These are phyloP conservation scores for Penicillium sp. DNA, from an alignment of 2,329 filamentous ascomycete species.

Conservation along the genomic window DNA sequence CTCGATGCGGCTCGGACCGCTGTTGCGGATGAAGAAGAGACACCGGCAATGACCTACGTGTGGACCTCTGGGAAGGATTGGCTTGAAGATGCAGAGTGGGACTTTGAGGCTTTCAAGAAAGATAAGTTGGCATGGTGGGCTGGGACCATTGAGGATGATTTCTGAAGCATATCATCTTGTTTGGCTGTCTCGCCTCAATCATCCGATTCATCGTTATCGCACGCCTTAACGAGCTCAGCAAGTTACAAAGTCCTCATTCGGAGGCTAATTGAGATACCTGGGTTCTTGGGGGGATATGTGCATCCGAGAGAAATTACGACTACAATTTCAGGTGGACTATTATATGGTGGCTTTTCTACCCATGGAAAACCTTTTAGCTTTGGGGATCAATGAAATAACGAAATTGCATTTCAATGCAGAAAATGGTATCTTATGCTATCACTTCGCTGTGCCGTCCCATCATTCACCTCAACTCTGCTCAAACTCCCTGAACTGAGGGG, in stretches of 20 bases:
- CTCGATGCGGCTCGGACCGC: conserved; percentile 55
- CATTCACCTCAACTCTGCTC: not conserved
- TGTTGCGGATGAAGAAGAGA: conserved; percentile 49
- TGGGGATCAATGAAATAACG: not conserved
- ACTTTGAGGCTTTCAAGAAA: conserved; percentile 77
- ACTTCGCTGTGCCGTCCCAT: not conserved
- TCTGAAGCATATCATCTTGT: conserved; percentile 19
- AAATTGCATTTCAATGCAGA: conserved; percentile 9
- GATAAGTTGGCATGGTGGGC: conserved; percentile 70
- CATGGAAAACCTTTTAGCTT: no score
- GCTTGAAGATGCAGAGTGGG: conserved; percentile 79
- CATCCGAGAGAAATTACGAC: no score
- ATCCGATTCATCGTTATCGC: no score
- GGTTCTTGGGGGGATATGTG: no score
- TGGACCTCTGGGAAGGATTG: conserved; percentile 50
- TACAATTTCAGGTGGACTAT: no score
- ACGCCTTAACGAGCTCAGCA: no score
- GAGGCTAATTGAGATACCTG: no score
- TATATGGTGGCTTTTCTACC: no score
- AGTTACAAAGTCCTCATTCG: no score
- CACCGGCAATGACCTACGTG: conserved; percentile 65
- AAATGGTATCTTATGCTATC: conserved; percentile 27
- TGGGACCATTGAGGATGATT: conserved; percentile 48
- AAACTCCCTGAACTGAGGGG: not conserved
- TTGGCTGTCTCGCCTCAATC: no score